Evolutionary conservation across 2,329 filamentous ascomycete species (phyloP).

Genomic region (Hymenoscyphus salicellus): DNA sequence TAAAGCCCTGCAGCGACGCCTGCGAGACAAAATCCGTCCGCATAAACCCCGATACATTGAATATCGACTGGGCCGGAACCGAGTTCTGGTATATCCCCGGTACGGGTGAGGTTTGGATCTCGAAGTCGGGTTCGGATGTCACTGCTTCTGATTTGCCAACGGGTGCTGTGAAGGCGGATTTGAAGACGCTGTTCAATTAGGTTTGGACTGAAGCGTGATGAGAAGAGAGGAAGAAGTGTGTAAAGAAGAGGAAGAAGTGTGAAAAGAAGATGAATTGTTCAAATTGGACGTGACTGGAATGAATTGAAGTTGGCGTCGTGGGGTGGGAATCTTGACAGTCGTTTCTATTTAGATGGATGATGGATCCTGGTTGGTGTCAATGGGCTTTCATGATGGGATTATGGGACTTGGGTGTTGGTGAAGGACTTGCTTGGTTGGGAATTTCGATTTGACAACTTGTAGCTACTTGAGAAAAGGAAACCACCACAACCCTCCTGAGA

Average conservation of each 20-base stretch:
- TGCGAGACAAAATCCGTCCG: neutral
- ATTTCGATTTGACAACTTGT: no score
- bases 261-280: neutral
- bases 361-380: no score
- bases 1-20: neutral
- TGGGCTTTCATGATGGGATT: no score
- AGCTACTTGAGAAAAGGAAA: no score
- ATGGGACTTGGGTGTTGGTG: no score
- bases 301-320: no score
- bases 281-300: neutral
- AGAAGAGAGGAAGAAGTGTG: neutral
- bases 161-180: neutral
- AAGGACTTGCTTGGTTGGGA: no score
- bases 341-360: no score
- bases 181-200: conserved; percentile 2
- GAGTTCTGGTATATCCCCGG: conserved; percentile 5
- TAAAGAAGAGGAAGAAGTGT: no score
- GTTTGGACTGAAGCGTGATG: neutral
- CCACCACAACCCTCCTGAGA: no score
- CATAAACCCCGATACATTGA: neutral
- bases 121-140: neutral
- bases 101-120: neutral
- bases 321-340: no score
- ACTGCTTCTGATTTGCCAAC: neutral
- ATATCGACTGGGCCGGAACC: neutral